phyloP scores from a whole-genome alignment of 1,139 yeast genomes.

The Diutina pseudorugosa region DNA sequence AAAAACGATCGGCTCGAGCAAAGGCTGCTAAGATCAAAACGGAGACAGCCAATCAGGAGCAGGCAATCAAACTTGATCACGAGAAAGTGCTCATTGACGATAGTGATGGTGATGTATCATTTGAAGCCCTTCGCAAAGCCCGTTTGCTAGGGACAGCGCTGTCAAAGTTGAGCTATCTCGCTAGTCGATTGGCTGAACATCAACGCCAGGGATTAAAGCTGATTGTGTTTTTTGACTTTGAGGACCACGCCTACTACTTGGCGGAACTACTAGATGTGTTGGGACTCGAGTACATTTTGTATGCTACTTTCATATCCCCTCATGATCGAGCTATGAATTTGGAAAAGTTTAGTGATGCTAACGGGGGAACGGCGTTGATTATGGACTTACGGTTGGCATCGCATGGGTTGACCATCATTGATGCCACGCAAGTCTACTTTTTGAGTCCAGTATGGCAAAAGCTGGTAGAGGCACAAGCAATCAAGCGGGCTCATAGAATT shows the following conservation, averaged over 20 bases:
- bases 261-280: slow-evolving; percentile 51
- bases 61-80: background rate
- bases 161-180: slow-evolving; percentile 46
- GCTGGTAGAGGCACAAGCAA: slow-evolving; percentile 61
- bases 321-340: slow-evolving; percentile 41
- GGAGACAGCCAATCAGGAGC: background rate
- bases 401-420: slow-evolving; percentile 56
- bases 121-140: slow-evolving; percentile 17
- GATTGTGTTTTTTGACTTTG: slow-evolving; percentile 57
- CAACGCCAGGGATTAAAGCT: slow-evolving; percentile 36
- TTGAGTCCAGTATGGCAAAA: slow-evolving; percentile 62
- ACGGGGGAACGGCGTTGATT: slow-evolving; percentile 41
- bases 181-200: slow-evolving; percentile 40
- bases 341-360: slow-evolving; percentile 26
- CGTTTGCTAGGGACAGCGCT: slow-evolving; percentile 46
- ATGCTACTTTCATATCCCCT: slow-evolving; percentile 46
- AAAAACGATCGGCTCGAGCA: background rate
- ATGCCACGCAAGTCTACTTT: slow-evolving; percentile 59
- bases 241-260: slow-evolving; percentile 56
- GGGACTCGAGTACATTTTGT: slow-evolving; percentile 48
- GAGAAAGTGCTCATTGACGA: background rate
- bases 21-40: background rate
- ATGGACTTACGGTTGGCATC: slow-evolving; percentile 63
- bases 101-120: background rate
- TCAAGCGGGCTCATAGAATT: slow-evolving; percentile 62